phyloP scores from a whole-genome alignment of 2,329 filamentous ascomycete species.

The Zymoseptoria ardabiliae region DNA sequence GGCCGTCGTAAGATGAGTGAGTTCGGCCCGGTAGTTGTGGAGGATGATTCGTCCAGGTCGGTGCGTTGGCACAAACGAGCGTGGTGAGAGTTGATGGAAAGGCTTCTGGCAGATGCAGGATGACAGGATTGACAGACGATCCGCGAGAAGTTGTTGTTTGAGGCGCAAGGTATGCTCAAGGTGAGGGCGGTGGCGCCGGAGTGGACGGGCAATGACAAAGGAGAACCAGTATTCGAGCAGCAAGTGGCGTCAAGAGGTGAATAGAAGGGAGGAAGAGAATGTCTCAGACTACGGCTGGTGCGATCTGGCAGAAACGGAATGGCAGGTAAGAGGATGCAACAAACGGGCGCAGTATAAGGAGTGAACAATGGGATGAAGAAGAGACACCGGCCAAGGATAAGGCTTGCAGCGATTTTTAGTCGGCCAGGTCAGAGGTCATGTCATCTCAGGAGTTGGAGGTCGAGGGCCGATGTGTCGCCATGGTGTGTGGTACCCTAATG shows the following conservation, averaged over 20 bases:
- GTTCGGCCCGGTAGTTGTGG: not conserved
- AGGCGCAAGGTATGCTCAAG: not conserved
- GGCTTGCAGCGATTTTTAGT: not conserved
- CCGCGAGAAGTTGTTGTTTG: not conserved
- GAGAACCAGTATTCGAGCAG: not conserved
- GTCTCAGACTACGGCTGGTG: not conserved
- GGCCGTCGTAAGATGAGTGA: slow-evolving; percentile 8
- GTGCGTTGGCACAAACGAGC: not conserved
- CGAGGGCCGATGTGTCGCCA: not conserved
- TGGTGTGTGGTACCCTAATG: not conserved
- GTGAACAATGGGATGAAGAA: not conserved
- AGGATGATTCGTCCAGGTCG: not conserved
- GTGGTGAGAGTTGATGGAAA: not conserved
- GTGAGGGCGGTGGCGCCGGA: not conserved
- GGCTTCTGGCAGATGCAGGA: not conserved
- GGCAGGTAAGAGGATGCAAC: not conserved
- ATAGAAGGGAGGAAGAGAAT: not conserved
- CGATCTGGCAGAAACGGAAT: not conserved
- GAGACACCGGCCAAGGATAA: not conserved
- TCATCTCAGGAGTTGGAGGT: not conserved
- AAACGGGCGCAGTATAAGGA: not conserved
- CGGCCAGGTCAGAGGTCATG: not conserved
- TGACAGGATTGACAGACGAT: not conserved
- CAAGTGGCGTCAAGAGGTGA: not conserved
- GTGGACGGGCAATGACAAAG: not conserved